phyloP scores from a whole-genome alignment of 1,139 yeast genomes.

The Waltiozyma sp. region DNA sequence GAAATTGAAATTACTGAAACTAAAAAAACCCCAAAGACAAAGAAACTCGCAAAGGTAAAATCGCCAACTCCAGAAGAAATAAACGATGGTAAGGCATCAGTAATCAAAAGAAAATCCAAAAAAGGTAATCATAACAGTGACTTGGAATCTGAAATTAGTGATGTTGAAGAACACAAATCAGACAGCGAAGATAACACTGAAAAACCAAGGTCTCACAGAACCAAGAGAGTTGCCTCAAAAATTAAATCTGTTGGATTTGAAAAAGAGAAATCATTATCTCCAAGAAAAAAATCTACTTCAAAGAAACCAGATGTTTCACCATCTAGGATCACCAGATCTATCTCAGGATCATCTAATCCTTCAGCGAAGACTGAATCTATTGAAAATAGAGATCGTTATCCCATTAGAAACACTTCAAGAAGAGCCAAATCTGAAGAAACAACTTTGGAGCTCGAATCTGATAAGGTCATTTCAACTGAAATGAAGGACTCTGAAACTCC shows the following conservation, averaged over 20 bases:
- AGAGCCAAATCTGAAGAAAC: constrained; percentile 1
- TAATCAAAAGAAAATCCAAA: constrained; percentile 10
- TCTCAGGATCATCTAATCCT: background rate
- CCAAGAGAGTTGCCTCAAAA: background rate
- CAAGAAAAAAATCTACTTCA: constrained; percentile 1
- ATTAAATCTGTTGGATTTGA: background rate
- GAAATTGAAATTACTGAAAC: constrained; percentile 2
- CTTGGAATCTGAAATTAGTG: constrained; percentile 3
- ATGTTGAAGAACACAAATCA: constrained; percentile 2
- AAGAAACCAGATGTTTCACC: background rate
- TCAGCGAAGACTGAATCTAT: background rate
- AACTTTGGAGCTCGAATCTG: background rate
- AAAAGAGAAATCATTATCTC: background rate
- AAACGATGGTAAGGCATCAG: background rate
- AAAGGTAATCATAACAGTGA: constrained; percentile 4
- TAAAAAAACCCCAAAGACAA: background rate
- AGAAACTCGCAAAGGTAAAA: background rate
- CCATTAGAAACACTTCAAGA: constrained; percentile 5
- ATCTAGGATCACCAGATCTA: background rate
- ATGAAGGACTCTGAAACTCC: background rate
- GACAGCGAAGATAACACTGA: background rate
- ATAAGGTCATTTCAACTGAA: background rate
- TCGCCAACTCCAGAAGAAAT: constrained; percentile 1
- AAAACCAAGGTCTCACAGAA: background rate
- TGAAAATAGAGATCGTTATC: constrained; percentile 10